Evolutionary conservation across 1,284 basidiomycete species (phyloP), one percentile per base, ranked within the genome.

Genomic region (Sporisorium scitamineum): DNA sequence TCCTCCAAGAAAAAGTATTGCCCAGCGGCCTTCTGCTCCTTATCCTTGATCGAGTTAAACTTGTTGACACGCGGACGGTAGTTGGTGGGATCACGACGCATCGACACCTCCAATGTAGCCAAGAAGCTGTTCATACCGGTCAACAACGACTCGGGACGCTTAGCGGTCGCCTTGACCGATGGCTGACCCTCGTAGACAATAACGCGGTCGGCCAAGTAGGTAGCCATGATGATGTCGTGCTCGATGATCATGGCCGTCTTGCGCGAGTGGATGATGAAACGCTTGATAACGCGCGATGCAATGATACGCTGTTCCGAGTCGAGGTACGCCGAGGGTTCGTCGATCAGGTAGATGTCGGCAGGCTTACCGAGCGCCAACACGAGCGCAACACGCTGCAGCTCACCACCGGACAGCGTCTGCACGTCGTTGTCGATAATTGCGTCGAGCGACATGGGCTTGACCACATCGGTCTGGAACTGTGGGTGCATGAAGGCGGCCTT

Each of bases 271-370:
- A 85, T 76, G 62, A 85, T 85, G 74, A 85, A 85, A n/a, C 84
- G 76, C 80, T 85, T 85, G 76, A 85, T 85, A 20, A 85, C 81
- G 34, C 75, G 75, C 55, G 80, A 80, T 0, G 84, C 84, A 27
- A 84, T 80, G 66, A 85, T 84, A 84, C 84, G 84, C 74, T 85
- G 84, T 64, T 85, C 84, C 42, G 84, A 85, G 57, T 85, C 84
- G 37, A 85, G 75, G 69, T 85, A 85, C 29, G 84, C 84, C 51
- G 80, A 83, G 4, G 84, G 84, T 65, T 85, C 84, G 73, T 85
- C 84, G 54, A 85, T 84, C 56, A 85, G 73, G 71, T 85, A 85
- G 37, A 85, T 78, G 47, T 85, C 84, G 6, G 84, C 84, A 5
- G 82, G 82, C 73, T 85, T 85, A 57, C 84, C 84, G 20, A 85